A percentile compares a stretch with the other conserved stretches of the same genome.
Conservation (phyloP, 305 asterid species). For the Solanum hybrid region DNA sequence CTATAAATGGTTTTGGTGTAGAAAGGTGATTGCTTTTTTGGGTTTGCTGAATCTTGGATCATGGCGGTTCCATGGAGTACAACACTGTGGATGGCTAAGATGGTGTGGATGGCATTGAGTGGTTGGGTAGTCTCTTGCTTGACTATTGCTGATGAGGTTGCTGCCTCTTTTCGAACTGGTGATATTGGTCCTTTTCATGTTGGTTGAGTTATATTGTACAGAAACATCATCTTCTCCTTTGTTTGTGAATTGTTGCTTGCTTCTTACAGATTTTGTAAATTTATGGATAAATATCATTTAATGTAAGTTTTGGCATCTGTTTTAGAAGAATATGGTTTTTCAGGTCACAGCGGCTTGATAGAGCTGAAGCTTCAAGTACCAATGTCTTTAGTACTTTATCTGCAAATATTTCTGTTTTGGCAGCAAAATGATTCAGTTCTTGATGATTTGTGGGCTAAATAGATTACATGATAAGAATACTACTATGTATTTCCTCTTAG, state of each 20-base stretch:
- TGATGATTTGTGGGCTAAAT: not conserved
- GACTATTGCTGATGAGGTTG: conserved; percentile 70
- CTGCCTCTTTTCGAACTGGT: conserved; percentile 44
- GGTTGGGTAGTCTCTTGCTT: conserved; percentile 66
- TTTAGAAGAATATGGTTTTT: not conserved
- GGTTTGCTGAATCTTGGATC: not conserved
- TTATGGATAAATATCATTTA: not conserved
- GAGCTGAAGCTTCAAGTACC: not conserved
- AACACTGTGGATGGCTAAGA: conserved; percentile 49
- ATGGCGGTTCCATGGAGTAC: conserved; percentile 79
- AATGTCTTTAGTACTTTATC: not conserved
- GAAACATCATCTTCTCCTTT: not conserved
- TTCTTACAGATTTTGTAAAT: not conserved
- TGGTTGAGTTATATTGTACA: conserved; percentile 22
- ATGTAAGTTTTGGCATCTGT: not conserved
- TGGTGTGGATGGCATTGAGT: conserved; percentile 63
- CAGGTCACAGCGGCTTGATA: not conserved
- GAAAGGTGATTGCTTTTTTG: not conserved
- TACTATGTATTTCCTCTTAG: not conserved
- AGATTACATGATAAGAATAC: not conserved
- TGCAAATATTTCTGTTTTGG: not conserved
- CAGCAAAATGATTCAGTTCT: not conserved
- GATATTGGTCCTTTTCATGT: conserved; percentile 51
- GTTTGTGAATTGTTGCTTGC: not conserved
- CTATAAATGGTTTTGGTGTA: not conserved